phyloP scores from a whole-genome alignment of 805 yeast species.

The Grigorovia humatica region DNA sequence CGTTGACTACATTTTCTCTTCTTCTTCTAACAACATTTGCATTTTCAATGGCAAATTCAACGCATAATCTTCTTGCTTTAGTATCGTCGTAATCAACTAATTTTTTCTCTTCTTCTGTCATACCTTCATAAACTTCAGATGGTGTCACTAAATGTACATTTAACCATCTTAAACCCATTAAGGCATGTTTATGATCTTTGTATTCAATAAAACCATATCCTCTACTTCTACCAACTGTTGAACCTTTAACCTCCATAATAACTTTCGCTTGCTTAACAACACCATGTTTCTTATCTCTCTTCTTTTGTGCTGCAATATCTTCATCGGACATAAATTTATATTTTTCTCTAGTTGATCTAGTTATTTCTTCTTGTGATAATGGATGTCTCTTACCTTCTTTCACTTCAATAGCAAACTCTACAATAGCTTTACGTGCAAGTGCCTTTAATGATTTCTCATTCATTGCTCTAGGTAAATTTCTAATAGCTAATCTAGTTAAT shows the following conservation, averaged over 20 bases:
- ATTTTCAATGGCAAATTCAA: constrained; percentile 92
- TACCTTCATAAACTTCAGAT: constrained; percentile 62
- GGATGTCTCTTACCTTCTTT: constrained; percentile 67
- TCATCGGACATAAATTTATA: constrained; percentile 31
- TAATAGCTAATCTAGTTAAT: constrained; percentile 87
- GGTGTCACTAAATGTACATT: constrained; percentile 79
- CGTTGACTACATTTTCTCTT: constrained; percentile 48
- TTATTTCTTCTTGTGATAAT: constrained; percentile 77
- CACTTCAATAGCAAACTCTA: constrained; percentile 86
- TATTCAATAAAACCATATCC: constrained; percentile 95
- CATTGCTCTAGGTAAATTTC: constrained; percentile 91
- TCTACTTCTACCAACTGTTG: constrained; percentile 80
- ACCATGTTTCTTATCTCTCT: constrained; percentile 69
- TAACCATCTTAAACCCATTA: constrained; percentile 95
- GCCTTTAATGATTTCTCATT: constrained; percentile 81
- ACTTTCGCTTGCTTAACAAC: constrained; percentile 90
- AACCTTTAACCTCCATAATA: constrained; percentile 82
- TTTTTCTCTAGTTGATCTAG: constrained; percentile 66
- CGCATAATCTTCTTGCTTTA: constrained; percentile 68
- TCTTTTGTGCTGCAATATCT: constrained; percentile 32
- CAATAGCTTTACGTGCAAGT: constrained; percentile 87
- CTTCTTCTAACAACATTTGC: constrained; percentile 90
- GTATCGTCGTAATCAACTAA: constrained; percentile 43
- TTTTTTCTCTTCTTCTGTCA: constrained; percentile 57
- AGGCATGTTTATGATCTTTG: constrained; percentile 83